Base-by-base conservation (phyloP, 129 eudicot species). In the Apium graveolens region DNA sequence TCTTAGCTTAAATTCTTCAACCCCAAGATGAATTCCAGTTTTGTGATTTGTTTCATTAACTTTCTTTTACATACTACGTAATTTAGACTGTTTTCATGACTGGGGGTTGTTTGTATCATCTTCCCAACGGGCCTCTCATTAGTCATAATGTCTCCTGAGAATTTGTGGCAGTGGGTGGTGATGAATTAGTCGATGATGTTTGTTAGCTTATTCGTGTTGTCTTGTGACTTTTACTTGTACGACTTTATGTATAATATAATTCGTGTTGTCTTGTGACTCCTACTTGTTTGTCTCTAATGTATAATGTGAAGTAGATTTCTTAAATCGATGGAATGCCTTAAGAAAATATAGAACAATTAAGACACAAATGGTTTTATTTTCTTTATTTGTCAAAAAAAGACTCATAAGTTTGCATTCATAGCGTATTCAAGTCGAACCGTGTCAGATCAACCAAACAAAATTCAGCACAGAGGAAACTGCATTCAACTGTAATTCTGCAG, bases 391-490 rank as follows among this genome's bases (percentile, higher is more conserved):
- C 4, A 14, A 46, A 46, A 14, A 46, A 4, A 3, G 20, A 46
- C 20, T 12, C 51, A 46, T 13, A 14, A 13, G 51, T 46, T 46
- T 46, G 51, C 18, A 46, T 46, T 13, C 51, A 46, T 14, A 46
- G 51, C 20, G 18, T 76, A 66, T 53, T 41, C 3, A 60, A 38
- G n/a, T 41, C 88, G 83, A 34, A 88, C 80, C 88, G 0, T 53
- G 27, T 53, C 27, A 53, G 27, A 53, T 53, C 7, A 18, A 48
- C 55, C 0, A 48, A 48, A 48, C 51, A 46, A 46, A 1, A 46
- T 46, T 46, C 51, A 0, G 18, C 51, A 12, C 18, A 16, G n/a
- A n/a, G n/a, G 18, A 48, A 48, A 48, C 16, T 48, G 6, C 5
- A 49, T 49, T 46, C 27, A 20, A 53, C 21, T 21, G 11, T 18